These are phyloP conservation scores for Malassezia vespertilionis DNA, from an alignment of 1,284 basidiomycete genomes.

Conservation along the genomic window DNA sequence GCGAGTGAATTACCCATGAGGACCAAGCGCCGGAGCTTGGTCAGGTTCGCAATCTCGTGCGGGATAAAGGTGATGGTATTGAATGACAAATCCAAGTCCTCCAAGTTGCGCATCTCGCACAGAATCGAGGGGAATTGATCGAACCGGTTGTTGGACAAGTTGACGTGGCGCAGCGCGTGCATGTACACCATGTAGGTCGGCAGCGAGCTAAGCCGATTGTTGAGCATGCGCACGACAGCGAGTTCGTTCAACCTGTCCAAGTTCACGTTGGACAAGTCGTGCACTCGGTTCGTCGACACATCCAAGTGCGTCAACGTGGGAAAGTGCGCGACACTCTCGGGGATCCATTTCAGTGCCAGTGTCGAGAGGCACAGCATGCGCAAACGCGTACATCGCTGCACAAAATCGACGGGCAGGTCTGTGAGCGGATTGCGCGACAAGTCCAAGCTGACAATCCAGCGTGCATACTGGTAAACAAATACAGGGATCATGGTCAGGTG, in stretches of 20 bases:
- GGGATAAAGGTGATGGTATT: slow-evolving; percentile 78
- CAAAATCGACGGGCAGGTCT: slow-evolving; percentile 91
- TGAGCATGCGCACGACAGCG: slow-evolving; percentile 67
- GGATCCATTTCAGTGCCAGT: slow-evolving; percentile 89
- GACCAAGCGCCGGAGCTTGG: slow-evolving; percentile 35
- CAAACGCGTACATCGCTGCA: slow-evolving; percentile 73
- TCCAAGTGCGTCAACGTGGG: slow-evolving; percentile 70
- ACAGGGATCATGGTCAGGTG: slow-evolving; percentile 84
- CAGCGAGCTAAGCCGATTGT: slow-evolving; percentile 79
- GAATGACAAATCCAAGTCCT: slow-evolving; percentile 88
- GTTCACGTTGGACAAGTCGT: slow-evolving; percentile 73
- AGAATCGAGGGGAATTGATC: slow-evolving; percentile 67
- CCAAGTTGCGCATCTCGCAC: slow-evolving; percentile 61
- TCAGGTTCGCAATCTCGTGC: slow-evolving; percentile 63
- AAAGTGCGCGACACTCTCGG: slow-evolving; percentile 68
- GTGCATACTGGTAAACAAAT: slow-evolving; percentile 72
- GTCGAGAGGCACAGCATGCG: slow-evolving; percentile 78
- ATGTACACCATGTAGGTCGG: slow-evolving; percentile 75
- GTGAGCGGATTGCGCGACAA: slow-evolving; percentile 90
- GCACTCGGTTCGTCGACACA: slow-evolving; percentile 83
- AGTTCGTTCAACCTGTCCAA: slow-evolving; percentile 69
- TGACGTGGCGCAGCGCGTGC: slow-evolving; percentile 63
- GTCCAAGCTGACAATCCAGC: slow-evolving; percentile 73
- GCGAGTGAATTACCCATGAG: slow-evolving; percentile 38
- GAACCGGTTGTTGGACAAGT: slow-evolving; percentile 96